These are phyloP conservation scores for Populus hybrid DNA, from an alignment of 441 rosid species.

Conservation along the genomic window DNA sequence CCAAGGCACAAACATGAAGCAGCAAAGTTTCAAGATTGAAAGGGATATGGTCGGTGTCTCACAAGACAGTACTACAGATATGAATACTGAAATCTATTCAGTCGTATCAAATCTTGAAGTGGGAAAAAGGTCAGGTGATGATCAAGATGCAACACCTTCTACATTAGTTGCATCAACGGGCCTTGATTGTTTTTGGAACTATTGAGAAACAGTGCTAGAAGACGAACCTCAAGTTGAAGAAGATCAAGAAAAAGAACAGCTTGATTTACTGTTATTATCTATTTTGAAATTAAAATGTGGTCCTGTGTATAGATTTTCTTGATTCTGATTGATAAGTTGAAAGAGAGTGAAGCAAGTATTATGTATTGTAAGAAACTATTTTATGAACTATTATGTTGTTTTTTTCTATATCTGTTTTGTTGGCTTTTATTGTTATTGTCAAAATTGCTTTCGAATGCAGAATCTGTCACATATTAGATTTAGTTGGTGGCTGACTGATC, in stretches of 20 bases:
- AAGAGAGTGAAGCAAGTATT: slow-evolving; percentile 26
- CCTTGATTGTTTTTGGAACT: slow-evolving; percentile 60
- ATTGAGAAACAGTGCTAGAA: slow-evolving; percentile 24
- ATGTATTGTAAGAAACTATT: slow-evolving; percentile 28
- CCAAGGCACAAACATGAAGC: slow-evolving; percentile 34
- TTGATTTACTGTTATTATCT: slow-evolving; percentile 16
- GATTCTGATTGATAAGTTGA: slow-evolving; percentile 18
- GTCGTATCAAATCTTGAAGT: slow-evolving; percentile 42
- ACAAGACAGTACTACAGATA: slow-evolving; percentile 42
- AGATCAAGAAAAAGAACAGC: slow-evolving; percentile 5
- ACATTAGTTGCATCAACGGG: slow-evolving; percentile 48
- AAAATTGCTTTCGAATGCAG: slow-evolving; percentile 15
- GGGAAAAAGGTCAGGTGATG: slow-evolving; percentile 40
- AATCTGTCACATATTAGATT: slow-evolving; percentile 33
- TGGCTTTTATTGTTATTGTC: slow-evolving; percentile 7
- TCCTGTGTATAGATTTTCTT: slow-evolving; percentile 37
- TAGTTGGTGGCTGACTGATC: slow-evolving; percentile 45
- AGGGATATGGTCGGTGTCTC: slow-evolving; percentile 40
- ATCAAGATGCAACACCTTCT: slow-evolving; percentile 55
- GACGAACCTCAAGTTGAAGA: slow-evolving; percentile 5
- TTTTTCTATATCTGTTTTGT: slow-evolving; percentile 1
- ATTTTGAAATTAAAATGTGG: slow-evolving; percentile 18
- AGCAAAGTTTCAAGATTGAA: slow-evolving; percentile 39
- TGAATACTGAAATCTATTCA: slow-evolving; percentile 45
- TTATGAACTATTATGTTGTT: not conserved